Evolutionary conservation across 1,284 basidiomycete genomes (phyloP).

Genomic region (Pyrrhoderma lamaoense): DNA sequence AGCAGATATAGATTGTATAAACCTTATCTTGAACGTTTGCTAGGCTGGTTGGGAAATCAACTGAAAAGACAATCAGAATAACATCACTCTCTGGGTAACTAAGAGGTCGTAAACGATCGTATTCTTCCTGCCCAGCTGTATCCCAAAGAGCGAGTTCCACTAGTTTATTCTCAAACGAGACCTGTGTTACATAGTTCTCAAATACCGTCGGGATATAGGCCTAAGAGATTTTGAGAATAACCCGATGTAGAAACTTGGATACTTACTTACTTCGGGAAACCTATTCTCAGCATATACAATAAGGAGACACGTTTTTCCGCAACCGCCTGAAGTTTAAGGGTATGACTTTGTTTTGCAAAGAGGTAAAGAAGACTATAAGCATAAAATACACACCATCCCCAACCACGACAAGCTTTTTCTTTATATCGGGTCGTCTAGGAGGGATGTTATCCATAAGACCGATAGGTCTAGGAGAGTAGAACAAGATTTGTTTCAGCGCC

Average conservation of each 20-base stretch:
- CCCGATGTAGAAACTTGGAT: conserved; percentile 14
- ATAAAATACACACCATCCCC: conserved; percentile 65
- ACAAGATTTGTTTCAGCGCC: no score
- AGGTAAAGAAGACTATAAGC: conserved; percentile 15
- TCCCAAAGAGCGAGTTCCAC: conserved; percentile 97
- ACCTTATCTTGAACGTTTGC: conserved; percentile 94
- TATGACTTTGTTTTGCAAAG: no score
- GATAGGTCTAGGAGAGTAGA: no score
- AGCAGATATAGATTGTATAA: conserved; percentile 23
- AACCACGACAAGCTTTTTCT: conserved; percentile 87
- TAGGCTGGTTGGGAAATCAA: conserved; percentile 94
- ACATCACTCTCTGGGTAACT: conserved; percentile 97
- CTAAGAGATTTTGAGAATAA: conserved; percentile 34
- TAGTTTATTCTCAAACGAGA: conserved; percentile 82
- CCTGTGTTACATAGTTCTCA: conserved; percentile 93
- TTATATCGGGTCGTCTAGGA: conserved; percentile 61
- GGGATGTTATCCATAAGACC: conserved; percentile 10
- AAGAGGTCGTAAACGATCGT: conserved; percentile 88
- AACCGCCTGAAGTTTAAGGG: conserved; percentile 44
- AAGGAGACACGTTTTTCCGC: conserved; percentile 86
- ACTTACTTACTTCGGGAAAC: conserved; percentile 81
- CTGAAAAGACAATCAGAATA: conserved; percentile 93
- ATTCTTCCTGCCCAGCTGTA: conserved; percentile 97
- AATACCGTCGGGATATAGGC: conserved; percentile 98
- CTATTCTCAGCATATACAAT: conserved; percentile 96